Evolutionary conservation across 371 early-diverging fungal genomes (phyloP).

Genomic region (Encephalitozoon hellem): DNA sequence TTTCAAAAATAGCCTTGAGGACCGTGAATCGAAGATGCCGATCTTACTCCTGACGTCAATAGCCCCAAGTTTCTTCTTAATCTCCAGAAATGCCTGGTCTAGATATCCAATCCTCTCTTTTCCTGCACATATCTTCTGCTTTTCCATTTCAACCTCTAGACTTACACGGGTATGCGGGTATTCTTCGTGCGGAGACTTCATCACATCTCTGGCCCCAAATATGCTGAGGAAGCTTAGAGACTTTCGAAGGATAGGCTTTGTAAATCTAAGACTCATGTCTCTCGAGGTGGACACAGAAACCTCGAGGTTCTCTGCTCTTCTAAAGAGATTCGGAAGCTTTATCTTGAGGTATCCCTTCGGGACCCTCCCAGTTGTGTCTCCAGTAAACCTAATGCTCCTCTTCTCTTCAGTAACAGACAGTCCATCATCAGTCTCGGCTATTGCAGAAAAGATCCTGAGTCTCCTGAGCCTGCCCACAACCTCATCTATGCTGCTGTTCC

Average conservation of each 20-base stretch:
- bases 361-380: conserved; percentile 13
- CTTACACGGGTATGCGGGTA: background rate
- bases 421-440: background rate
- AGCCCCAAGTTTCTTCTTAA: background rate
- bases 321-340: conserved; percentile 26
- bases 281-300: background rate
- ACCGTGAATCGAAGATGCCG: background rate
- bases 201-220: background rate
- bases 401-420: background rate
- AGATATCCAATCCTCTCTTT: background rate
- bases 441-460: conserved; percentile 14
- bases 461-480: background rate
- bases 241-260: conserved; percentile 18
- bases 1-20: background rate
- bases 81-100: background rate
- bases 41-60: background rate
- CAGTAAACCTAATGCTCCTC: conserved; percentile 4
- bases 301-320: conserved; percentile 23
- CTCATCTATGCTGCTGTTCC: background rate
- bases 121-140: background rate
- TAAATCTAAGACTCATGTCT: background rate
- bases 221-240: background rate
- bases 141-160: background rate
- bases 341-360: conserved; percentile 8
- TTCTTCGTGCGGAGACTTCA: background rate